phyloP scores from a whole-genome alignment of 164 flowering plant species.

The Annona squamosa region DNA sequence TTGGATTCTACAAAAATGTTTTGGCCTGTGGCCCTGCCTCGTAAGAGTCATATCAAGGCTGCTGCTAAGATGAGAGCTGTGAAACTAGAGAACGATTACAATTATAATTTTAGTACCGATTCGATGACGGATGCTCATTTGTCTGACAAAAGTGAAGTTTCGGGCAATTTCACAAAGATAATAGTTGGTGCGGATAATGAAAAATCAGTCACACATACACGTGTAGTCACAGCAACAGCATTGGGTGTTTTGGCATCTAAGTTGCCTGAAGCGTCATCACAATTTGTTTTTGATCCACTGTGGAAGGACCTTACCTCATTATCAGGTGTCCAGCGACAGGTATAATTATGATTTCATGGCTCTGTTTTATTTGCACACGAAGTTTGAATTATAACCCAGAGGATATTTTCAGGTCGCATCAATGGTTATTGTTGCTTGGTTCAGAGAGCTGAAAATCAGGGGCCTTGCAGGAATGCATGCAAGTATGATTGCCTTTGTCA shows the following conservation, averaged over 20 bases:
- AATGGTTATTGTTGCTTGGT: constrained; percentile 87
- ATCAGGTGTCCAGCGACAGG: constrained; percentile 99
- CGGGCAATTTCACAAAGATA: constrained; percentile 44
- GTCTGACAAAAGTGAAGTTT: constrained; percentile 49
- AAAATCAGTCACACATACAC: constrained; percentile 77
- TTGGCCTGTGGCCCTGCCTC: constrained; percentile 87
- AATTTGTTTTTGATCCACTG: constrained; percentile 54
- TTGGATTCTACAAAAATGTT: constrained; percentile 87
- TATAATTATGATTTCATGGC: constrained; percentile 9
- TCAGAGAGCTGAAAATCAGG: constrained; percentile 55
- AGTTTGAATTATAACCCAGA: background rate
- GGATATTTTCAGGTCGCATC: constrained; percentile 63
- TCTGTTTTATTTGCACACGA: background rate
- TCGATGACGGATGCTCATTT: constrained; percentile 24
- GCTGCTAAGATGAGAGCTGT: constrained; percentile 97
- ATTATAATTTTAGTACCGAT: constrained; percentile 27
- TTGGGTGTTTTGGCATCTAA: constrained; percentile 79
- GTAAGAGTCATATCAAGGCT: constrained; percentile 82
- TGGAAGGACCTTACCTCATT: constrained; percentile 64
- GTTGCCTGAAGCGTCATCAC: constrained; percentile 49
- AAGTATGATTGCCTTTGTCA: constrained; percentile 24
- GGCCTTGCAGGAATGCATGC: constrained; percentile 17
- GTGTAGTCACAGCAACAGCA: constrained; percentile 78
- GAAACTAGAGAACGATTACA: constrained; percentile 50
- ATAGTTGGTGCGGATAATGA: constrained; percentile 89